Evolutionary conservation across 768 basidiomycete genomes (phyloP).

Genomic region (Lentinula edodes): DNA sequence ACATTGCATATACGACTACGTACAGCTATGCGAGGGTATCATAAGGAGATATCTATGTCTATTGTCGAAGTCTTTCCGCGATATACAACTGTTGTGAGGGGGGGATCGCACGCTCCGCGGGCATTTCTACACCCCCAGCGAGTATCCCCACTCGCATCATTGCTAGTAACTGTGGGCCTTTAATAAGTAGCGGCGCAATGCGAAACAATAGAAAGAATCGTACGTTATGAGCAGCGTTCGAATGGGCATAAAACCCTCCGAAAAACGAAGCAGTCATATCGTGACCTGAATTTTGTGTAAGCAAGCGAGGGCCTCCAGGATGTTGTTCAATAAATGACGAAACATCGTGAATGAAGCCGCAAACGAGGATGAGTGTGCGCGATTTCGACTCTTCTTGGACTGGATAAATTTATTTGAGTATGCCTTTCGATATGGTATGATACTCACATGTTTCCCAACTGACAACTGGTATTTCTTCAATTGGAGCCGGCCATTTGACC

Average conservation of each 20-base stretch:
- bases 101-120: conserved; percentile 37
- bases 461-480: conserved; percentile 65
- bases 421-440: background rate
- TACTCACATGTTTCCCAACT: conserved; percentile 76
- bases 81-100: conserved; percentile 38
- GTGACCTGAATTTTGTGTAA: conserved; percentile 62
- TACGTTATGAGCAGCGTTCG: conserved; percentile 78
- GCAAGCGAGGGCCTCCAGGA: conserved; percentile 66
- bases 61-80: conserved; percentile 18
- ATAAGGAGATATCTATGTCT: background rate
- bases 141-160: conserved; percentile 76
- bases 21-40: background rate
- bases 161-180: conserved; percentile 45
- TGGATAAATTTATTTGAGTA: conserved; percentile 17
- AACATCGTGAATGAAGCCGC: conserved; percentile 86
- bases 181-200: conserved; percentile 1
- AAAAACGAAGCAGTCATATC: conserved; percentile 84
- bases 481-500: conserved; percentile 53
- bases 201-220: conserved; percentile 17
- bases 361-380: conserved; percentile 63
- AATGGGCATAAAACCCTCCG: conserved; percentile 80
- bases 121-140: conserved; percentile 56
- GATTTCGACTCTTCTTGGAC: conserved; percentile 65
- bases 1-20: background rate
- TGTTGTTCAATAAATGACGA: conserved; percentile 68